Evolutionary conservation across 2,329 filamentous ascomycete genomes (phyloP).

Genomic region (Didymella segeticola): DNA sequence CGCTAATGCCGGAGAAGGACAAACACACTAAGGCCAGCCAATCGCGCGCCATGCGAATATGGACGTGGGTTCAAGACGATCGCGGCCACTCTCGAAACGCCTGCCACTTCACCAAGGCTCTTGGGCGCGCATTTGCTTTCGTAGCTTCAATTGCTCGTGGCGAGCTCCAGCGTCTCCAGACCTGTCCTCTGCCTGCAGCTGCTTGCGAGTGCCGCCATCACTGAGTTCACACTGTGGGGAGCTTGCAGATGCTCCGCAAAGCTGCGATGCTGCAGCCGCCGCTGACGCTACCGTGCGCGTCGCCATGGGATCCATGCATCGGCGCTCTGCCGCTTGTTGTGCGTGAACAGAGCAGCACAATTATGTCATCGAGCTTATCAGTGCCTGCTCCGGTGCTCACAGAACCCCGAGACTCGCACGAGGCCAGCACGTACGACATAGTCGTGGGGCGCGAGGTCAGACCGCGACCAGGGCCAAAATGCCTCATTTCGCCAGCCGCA

Average conservation of each 20-base stretch:
- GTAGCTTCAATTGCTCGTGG: background rate
- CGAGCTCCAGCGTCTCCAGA: background rate
- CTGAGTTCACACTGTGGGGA: slow-evolving; percentile 12
- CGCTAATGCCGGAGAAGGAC: slow-evolving; percentile 13
- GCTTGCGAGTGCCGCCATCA: background rate
- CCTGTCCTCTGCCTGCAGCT: slow-evolving; percentile 1
- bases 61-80: slow-evolving; percentile 15
- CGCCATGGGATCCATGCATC: slow-evolving; percentile 14
- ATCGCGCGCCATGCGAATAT: slow-evolving; percentile 6
- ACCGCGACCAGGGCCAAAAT: slow-evolving; percentile 16
- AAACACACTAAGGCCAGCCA: slow-evolving; percentile 10
- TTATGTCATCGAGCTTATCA: slow-evolving; percentile 22
- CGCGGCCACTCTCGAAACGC: slow-evolving; percentile 20
- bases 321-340: slow-evolving; percentile 1
- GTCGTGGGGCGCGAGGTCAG: slow-evolving; percentile 16
- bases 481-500: slow-evolving; percentile 18
- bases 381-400: background rate
- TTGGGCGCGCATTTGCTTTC: background rate
- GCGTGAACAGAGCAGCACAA: slow-evolving; percentile 10
- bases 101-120: slow-evolving; percentile 17
- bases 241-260: slow-evolving; percentile 18
- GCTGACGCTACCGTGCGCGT: slow-evolving; percentile 19
- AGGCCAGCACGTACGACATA: slow-evolving; percentile 1
- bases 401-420: slow-evolving; percentile 17
- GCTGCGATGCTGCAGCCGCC: slow-evolving; percentile 20